A percentile compares a stretch with the other conserved stretches of the same genome.
Evolutionary conservation across 768 basidiomycete species (phyloP).

Genomic region (Podaxis sp.): DNA sequence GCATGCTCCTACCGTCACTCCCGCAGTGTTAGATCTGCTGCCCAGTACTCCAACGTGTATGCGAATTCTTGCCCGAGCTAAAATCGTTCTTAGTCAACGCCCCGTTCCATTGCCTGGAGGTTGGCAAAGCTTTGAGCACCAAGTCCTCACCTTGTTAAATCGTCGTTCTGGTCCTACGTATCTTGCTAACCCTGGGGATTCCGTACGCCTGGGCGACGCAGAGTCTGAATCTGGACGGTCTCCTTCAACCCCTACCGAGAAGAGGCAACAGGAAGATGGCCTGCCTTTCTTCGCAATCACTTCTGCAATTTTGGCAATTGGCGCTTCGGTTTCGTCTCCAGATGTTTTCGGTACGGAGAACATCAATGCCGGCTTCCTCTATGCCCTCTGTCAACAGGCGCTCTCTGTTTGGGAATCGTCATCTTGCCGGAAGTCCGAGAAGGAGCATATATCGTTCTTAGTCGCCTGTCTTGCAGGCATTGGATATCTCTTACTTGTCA

Average conservation of each 20-base stretch:
- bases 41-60: slow-evolving; percentile 27
- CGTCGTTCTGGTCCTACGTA: slow-evolving; percentile 32
- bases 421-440: slow-evolving; percentile 18
- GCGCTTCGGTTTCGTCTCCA: slow-evolving; percentile 29
- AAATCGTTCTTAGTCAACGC: slow-evolving; percentile 23
- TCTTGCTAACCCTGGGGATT: slow-evolving; percentile 49
- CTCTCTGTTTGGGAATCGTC: slow-evolving; percentile 33
- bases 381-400: slow-evolving; percentile 37
- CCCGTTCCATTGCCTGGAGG: slow-evolving; percentile 23
- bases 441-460: slow-evolving; percentile 41
- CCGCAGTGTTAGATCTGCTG: slow-evolving; percentile 32
- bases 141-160: slow-evolving; percentile 4
- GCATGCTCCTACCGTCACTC: slow-evolving; percentile 27
- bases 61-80: slow-evolving; percentile 26
- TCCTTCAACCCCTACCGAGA: neutral
- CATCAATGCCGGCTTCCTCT: slow-evolving; percentile 29
- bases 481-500: slow-evolving; percentile 28
- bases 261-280: slow-evolving; percentile 11
- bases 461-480: slow-evolving; percentile 57
- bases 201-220: slow-evolving; percentile 11
- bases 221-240: slow-evolving; percentile 4
- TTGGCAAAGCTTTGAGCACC: slow-evolving; percentile 13
- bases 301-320: slow-evolving; percentile 59
- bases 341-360: slow-evolving; percentile 10
- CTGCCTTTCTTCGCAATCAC: slow-evolving; percentile 58